Evolutionary conservation across 2,329 filamentous ascomycete genomes (phyloP).

Genomic region (Calonectria hawksworthii): DNA sequence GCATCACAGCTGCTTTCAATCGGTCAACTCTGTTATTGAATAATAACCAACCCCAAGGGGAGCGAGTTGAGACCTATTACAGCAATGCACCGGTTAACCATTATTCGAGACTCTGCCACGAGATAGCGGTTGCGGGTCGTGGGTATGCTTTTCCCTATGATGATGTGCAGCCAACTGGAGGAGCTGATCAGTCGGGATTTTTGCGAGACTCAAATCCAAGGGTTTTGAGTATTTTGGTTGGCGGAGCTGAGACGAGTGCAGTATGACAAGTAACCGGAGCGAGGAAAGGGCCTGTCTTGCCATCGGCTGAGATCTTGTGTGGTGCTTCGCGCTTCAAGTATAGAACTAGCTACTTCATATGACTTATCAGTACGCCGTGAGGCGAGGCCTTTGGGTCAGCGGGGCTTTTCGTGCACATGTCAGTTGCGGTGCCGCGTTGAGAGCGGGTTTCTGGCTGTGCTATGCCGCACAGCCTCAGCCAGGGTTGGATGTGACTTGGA

Average conservation of each 20-base stretch:
- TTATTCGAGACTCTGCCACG: slow-evolving; percentile 76
- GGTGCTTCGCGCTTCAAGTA: neutral
- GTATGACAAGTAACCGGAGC: neutral
- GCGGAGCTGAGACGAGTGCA: slow-evolving; percentile 48
- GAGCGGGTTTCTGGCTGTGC: neutral
- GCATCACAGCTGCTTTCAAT: slow-evolving; percentile 83
- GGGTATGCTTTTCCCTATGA: slow-evolving; percentile 82
- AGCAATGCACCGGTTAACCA: slow-evolving; percentile 71
- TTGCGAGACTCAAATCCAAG: slow-evolving; percentile 69
- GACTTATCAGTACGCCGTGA: neutral
- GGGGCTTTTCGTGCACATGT: neutral
- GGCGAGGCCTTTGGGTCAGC: neutral
- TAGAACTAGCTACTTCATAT: neutral
- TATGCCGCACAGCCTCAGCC: neutral
- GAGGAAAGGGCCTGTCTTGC: neutral
- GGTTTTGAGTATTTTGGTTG: slow-evolving; percentile 69
- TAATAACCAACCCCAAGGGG: slow-evolving; percentile 65
- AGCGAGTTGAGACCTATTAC: slow-evolving; percentile 67
- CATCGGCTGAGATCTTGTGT: neutral
- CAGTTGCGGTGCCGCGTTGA: neutral
- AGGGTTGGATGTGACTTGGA: neutral
- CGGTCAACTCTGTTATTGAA: slow-evolving; percentile 75
- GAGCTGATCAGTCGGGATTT: slow-evolving; percentile 72
- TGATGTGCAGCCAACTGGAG: slow-evolving; percentile 71
- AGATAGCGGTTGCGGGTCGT: slow-evolving; percentile 67